These are phyloP conservation scores for Bromus sterilis DNA, from an alignment of 176 grass and related monocot genomes.

Conservation along the genomic window DNA sequence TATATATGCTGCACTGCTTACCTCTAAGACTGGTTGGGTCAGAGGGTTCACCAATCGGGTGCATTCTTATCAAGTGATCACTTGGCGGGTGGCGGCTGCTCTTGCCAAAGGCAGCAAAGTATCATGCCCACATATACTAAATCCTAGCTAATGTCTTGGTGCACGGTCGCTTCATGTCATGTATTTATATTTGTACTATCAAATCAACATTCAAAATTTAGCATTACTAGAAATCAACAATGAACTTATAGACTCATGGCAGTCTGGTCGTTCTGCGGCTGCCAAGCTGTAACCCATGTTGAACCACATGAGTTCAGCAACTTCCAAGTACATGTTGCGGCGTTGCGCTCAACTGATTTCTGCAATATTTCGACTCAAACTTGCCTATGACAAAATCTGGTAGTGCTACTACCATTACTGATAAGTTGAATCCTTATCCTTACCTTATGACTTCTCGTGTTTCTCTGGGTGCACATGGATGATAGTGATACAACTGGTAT, in stretches of 20 bases:
- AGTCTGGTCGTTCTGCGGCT: background rate
- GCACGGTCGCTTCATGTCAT: background rate
- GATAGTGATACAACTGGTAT: background rate
- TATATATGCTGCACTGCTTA: slow-evolving; percentile 73
- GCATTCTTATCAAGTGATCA: slow-evolving; percentile 76
- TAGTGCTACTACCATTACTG: background rate
- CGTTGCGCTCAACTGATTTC: background rate
- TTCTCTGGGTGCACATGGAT: background rate
- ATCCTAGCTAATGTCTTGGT: background rate
- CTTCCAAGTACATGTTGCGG: background rate
- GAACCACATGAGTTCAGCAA: background rate
- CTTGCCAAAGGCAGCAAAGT: background rate
- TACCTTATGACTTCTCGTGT: background rate
- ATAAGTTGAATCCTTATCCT: background rate
- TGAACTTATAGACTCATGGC: background rate
- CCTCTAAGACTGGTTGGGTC: slow-evolving; percentile 52
- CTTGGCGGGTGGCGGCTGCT: background rate
- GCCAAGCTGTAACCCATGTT: background rate
- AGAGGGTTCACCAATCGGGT: slow-evolving; percentile 71
- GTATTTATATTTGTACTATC: background rate
- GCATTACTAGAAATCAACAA: background rate
- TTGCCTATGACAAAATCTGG: background rate
- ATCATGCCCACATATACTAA: background rate
- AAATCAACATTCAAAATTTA: background rate
- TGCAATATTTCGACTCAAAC: background rate